Conservation (phyloP, 129 eudicot genomes). For the Escallonia herrerae region DNA sequence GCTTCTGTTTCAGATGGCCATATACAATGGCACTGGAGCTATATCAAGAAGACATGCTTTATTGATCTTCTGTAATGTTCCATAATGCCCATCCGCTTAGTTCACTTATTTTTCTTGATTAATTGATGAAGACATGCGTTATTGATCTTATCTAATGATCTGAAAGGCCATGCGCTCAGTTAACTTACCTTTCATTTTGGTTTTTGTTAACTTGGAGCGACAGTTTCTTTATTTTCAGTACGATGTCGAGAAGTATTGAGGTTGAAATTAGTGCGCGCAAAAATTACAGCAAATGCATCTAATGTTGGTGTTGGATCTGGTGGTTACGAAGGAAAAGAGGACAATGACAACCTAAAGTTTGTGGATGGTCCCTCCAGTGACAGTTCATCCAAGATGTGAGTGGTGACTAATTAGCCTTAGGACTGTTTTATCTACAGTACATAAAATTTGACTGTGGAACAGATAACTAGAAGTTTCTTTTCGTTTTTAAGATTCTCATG, state of each 20-base stretch:
- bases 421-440: background rate
- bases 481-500: background rate
- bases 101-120: background rate
- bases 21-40: background rate
- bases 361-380: conserved; percentile 32
- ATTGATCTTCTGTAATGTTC: background rate
- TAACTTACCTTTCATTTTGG: background rate
- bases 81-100: background rate
- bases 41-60: background rate
- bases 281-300: conserved; percentile 50
- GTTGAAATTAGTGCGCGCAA: conserved; percentile 19
- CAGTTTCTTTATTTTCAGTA: conserved; percentile 32
- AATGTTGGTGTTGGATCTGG: conserved; percentile 73
- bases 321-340: conserved; percentile 62
- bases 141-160: background rate
- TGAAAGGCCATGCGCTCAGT: background rate
- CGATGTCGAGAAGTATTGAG: conserved; percentile 26
- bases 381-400: conserved; percentile 56
- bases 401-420: background rate
- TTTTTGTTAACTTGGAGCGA: conserved; percentile 3
- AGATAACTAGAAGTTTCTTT: background rate
- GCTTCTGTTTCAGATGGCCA: background rate
- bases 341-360: conserved; percentile 39
- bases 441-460: background rate
- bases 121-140: background rate